Evolutionary conservation across 78 protist genomes (phyloP).

Genomic region (Diacronema lutheri): DNA sequence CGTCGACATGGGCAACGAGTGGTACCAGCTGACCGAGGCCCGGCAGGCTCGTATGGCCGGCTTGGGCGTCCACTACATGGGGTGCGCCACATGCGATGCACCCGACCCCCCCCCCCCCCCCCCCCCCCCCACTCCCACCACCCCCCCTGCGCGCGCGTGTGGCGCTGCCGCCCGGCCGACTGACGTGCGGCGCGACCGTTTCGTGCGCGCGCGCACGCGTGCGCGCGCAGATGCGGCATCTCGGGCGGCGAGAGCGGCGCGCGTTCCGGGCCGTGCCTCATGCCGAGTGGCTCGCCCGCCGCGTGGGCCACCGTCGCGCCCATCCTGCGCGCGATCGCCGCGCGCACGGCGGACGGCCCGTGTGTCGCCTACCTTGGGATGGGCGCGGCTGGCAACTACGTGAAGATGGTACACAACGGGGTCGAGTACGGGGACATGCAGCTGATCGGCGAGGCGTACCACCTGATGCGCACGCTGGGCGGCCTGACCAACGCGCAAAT

Average conservation of each 20-base stretch:
- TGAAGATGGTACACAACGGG: conserved; percentile 83
- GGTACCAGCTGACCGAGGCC: conserved; percentile 68
- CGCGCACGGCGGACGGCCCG: background rate
- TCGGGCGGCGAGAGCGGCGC: conserved; percentile 63
- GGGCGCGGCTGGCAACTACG: conserved; percentile 94
- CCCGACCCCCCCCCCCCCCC: too few species aligned
- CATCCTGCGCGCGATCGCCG: conserved; percentile 28
- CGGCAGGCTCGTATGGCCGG: conserved; percentile 49
- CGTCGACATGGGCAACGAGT: conserved; percentile 84
- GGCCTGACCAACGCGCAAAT: conserved; percentile 58
- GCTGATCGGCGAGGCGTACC: background rate
- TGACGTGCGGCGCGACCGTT: too few species aligned
- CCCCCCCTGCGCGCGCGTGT: too few species aligned
- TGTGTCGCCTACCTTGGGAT: conserved; percentile 65
- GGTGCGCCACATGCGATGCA: conserved; percentile 1
- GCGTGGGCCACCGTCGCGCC: conserved; percentile 52
- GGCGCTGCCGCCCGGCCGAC: too few species aligned
- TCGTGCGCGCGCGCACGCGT: too few species aligned
- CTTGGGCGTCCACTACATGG: conserved; percentile 77
- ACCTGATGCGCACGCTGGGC: too few species aligned
- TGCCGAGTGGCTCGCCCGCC: conserved; percentile 87
- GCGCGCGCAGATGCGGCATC: background rate
- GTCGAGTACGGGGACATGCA: background rate
- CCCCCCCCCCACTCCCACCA: too few species aligned
- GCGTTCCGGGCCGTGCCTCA: conserved; percentile 92